These are phyloP conservation scores for Fusarium sp. DNA, from an alignment of 2,329 filamentous ascomycete genomes.

Conservation along the genomic window DNA sequence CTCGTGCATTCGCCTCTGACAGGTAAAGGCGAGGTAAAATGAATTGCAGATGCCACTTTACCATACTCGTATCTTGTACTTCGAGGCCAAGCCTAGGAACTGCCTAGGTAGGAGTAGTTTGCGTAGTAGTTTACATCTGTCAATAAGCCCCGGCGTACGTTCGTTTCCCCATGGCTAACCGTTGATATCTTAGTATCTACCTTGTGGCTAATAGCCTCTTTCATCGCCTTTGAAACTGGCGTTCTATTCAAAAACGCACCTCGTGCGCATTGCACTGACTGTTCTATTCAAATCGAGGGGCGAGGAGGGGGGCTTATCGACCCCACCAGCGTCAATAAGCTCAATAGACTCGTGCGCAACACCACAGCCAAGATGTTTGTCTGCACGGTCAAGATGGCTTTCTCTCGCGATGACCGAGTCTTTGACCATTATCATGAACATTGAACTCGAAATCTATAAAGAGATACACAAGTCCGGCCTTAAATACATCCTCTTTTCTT, in stretches of 20 bases:
- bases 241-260: constrained; percentile 10
- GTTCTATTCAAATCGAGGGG: constrained; percentile 9
- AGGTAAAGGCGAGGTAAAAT: constrained; percentile 16
- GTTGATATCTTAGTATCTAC: constrained; percentile 6
- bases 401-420: constrained; percentile 2
- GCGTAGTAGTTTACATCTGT: neutral
- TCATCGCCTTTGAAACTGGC: constrained; percentile 3
- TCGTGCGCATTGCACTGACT: constrained; percentile 10
- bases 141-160: constrained; percentile 29
- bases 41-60: neutral
- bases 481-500: constrained; percentile 23
- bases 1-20: constrained; percentile 21
- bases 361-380: constrained; percentile 17
- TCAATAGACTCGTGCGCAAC: constrained; percentile 32
- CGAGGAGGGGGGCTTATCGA: constrained; percentile 36
- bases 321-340: constrained; percentile 32
- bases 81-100: constrained; percentile 4
- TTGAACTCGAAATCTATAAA: constrained; percentile 41
- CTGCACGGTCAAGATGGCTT: neutral
- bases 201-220: constrained; percentile 14
- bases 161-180: constrained; percentile 2
- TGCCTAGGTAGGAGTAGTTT: constrained; percentile 1
- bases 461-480: constrained; percentile 4
- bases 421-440: constrained; percentile 9
- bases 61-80: neutral